Percentiles rank a stretch among this genome's conserved stretches.
Evolutionary conservation across 345 rosid genomes (phyloP).

Genomic region (Combretum micranthum): DNA sequence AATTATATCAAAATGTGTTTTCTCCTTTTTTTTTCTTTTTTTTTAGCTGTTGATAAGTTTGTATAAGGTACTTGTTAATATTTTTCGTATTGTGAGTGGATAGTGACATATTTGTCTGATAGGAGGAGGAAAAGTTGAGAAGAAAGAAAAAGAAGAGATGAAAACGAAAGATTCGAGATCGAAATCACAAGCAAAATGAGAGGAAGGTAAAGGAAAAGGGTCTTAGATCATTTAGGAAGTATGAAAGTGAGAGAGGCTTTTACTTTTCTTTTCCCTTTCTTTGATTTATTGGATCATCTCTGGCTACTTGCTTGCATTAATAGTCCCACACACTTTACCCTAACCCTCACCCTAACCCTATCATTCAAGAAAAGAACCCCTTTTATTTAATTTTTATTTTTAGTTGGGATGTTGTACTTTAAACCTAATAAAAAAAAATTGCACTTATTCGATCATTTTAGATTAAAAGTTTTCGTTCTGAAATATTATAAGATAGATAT

Average conservation of each 20-base stretch:
- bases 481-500: too few species aligned
- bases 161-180: slow-evolving; percentile 5
- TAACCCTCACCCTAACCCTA: too few species aligned
- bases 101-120: neutral
- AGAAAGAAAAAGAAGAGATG: neutral
- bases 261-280: slow-evolving; percentile 10
- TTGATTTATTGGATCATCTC: slow-evolving; percentile 1
- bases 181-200: slow-evolving; percentile 6
- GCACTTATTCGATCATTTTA: too few species aligned
- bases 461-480: too few species aligned
- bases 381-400: too few species aligned
- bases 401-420: too few species aligned
- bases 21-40: too few species aligned
- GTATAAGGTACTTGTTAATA: too few species aligned
- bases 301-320: slow-evolving; percentile 4
- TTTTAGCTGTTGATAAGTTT: too few species aligned
- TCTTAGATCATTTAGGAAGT: slow-evolving; percentile 3
- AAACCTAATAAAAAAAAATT: too few species aligned
- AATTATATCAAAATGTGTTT: too few species aligned
- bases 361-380: neutral
- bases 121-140: neutral
- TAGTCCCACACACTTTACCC: neutral
- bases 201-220: slow-evolving; percentile 5
- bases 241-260: slow-evolving; percentile 12
- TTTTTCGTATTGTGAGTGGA: neutral